Evolutionary conservation across 306 rosid species (phyloP), one percentile per base, ranked within the genome.

Genomic region (Medicago truncatula): DNA sequence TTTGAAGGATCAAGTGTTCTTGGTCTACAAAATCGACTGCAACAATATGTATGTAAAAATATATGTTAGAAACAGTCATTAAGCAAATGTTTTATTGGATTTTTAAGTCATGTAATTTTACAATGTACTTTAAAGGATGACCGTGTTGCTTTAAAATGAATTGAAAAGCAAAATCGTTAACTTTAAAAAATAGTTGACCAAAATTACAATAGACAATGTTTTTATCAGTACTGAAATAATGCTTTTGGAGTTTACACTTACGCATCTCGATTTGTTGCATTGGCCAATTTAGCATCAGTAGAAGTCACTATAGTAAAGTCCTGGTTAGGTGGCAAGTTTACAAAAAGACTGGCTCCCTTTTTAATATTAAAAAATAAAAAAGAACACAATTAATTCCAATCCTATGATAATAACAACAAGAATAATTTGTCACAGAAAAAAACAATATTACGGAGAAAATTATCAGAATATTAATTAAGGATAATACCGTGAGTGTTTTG

Each of bases 281-380:
- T 86, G 14, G 80, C 62, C 23, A 67, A 21, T 53, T 75, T 88
- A 4, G 84, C 96, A 76, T 85, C 78, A 2, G 62, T 80, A 38
- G 87, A 75, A 23, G 23, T 47, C 57, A 89, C 79, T 40, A 88
- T 8, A 7, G 90, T 83, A 65, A 80, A 85, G 25, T 79, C 74
- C 69, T 67, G 85, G 16, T 66, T 25, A 3, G 84, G 50, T 2
- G 88, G 85, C 68, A 85, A 65, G 21, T 14, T 41, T 44, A 65
- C 63, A 3, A 82, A 85, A 71, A 92, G 89, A 77, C 91, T 86
- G 23, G 63, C 53, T 34, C 93, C 97, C 97, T 80, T 38, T 38
- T 1, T n/a, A 57, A 20, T 47, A 50, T 50, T 23, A 23, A 23
- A 1, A 23, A 50, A 3, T 8, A 76, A 66, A 25, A 57, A 7